Evolutionary conservation across 108 stramenopile species (phyloP).

Genomic region (Mayamaea pseudoterrestris): DNA sequence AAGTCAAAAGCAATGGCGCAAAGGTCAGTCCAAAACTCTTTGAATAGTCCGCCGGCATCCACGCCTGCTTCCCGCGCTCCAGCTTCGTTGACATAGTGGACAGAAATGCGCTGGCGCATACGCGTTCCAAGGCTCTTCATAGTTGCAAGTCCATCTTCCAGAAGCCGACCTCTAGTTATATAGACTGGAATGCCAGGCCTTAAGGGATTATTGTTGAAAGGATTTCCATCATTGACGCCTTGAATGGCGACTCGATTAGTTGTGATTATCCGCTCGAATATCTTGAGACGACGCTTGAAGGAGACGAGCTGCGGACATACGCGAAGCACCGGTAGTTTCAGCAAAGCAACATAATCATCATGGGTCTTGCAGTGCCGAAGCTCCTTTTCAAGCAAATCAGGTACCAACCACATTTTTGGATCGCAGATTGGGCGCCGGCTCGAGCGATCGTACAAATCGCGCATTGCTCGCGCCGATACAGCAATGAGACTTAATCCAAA

Average conservation of each 20-base stretch:
- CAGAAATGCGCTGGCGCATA: constrained; percentile 67
- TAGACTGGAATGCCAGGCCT: constrained; percentile 68
- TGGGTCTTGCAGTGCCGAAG: constrained; percentile 49
- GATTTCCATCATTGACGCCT: constrained; percentile 31
- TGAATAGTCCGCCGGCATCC: constrained; percentile 97
- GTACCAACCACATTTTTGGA: constrained; percentile 74
- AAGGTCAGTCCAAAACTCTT: constrained; percentile 94
- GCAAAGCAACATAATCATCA: constrained; percentile 38
- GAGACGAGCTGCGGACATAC: constrained; percentile 77
- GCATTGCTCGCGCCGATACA: constrained; percentile 43
- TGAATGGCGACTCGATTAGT: constrained; percentile 43
- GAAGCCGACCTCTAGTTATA: constrained; percentile 68
- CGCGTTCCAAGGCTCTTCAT: constrained; percentile 70
- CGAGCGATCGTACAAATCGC: constrained; percentile 73
- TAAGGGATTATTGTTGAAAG: constrained; percentile 32
- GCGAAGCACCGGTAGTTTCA: constrained; percentile 49
- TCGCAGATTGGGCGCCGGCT: constrained; percentile 66
- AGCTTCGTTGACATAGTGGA: constrained; percentile 73
- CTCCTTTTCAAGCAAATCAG: constrained; percentile 59
- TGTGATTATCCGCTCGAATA: constrained; percentile 76
- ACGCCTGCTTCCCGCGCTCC: constrained; percentile 80
- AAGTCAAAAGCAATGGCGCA: constrained; percentile 81
- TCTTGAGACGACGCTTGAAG: constrained; percentile 72
- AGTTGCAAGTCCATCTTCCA: constrained; percentile 74
- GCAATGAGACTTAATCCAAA: constrained; percentile 63